These are phyloP conservation scores for Monilinia polystroma DNA, from an alignment of 2,329 filamentous ascomycete species.

Conservation along the genomic window DNA sequence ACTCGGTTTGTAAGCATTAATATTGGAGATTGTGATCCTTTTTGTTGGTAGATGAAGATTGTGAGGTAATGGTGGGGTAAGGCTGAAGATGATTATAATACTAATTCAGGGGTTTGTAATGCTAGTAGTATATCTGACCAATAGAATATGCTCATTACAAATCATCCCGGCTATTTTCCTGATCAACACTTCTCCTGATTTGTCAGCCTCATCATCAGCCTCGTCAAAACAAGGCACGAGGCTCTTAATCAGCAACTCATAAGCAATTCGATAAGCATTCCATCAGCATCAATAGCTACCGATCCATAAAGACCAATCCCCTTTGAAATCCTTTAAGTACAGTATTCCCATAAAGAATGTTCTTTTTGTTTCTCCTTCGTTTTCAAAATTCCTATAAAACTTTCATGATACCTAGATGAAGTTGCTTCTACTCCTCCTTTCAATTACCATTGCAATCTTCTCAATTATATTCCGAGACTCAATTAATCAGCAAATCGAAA, in stretches of 20 bases:
- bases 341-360: slow-evolving; percentile 3
- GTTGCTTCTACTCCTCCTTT: slow-evolving; percentile 34
- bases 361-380: slow-evolving; percentile 6
- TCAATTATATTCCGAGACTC: slow-evolving; percentile 34
- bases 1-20: too few species aligned
- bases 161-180: neutral
- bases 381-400: slow-evolving; percentile 12
- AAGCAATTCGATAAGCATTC: slow-evolving; percentile 23
- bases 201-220: neutral
- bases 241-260: slow-evolving; percentile 20
- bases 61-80: neutral
- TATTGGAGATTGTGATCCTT: too few species aligned
- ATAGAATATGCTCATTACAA: neutral
- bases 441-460: slow-evolving; percentile 35
- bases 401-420: slow-evolving; percentile 31
- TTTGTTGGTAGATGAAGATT: too few species aligned
- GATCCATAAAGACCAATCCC: neutral
- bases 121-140: neutral
- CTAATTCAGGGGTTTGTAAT: slow-evolving; percentile 7
- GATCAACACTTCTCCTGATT: neutral
- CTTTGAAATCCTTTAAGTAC: neutral
- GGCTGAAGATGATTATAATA: slow-evolving; percentile 4
- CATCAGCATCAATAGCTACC: slow-evolving; percentile 9
- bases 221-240: neutral
- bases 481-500: slow-evolving; percentile 29